These are phyloP conservation scores for Phyllostachys edulis DNA, from an alignment of 176 grass and related monocot genomes.

Conservation along the genomic window DNA sequence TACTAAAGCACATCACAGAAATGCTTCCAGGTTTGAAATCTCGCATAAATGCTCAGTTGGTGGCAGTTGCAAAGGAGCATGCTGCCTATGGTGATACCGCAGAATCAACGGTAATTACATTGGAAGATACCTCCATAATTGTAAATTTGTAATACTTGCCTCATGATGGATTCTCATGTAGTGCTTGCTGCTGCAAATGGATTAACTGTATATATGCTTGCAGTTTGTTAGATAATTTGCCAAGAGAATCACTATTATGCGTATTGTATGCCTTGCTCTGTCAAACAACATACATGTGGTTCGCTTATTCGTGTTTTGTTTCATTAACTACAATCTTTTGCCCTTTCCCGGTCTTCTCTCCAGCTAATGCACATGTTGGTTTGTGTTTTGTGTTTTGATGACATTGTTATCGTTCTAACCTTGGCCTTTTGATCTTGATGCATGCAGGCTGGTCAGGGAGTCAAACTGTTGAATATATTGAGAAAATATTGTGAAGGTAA, in stretches of 20 bases:
- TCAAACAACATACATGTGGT: neutral
- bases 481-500: conserved; percentile 98
- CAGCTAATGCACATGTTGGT: conserved; percentile 1
- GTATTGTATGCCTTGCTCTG: neutral
- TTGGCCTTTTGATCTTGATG: conserved; percentile 9
- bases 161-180: conserved; percentile 18
- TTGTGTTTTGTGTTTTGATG: conserved; percentile 16
- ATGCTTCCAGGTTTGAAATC: conserved; percentile 92
- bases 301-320: neutral
- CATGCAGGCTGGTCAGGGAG: conserved; percentile 72
- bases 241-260: neutral
- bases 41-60: conserved; percentile 73
- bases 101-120: conserved; percentile 68
- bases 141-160: conserved; percentile 17
- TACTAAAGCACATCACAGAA: conserved; percentile 78
- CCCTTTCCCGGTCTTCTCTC: conserved; percentile 16
- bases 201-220: neutral
- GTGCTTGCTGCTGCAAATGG: neutral
- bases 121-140: conserved; percentile 3
- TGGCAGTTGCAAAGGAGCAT: conserved; percentile 83
- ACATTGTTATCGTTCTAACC: conserved; percentile 5
- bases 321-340: neutral
- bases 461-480: conserved; percentile 85
- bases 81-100: conserved; percentile 81
- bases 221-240: conserved; percentile 15